phyloP scores from a whole-genome alignment of 164 flowering plant species.

The Annona squamosa region DNA sequence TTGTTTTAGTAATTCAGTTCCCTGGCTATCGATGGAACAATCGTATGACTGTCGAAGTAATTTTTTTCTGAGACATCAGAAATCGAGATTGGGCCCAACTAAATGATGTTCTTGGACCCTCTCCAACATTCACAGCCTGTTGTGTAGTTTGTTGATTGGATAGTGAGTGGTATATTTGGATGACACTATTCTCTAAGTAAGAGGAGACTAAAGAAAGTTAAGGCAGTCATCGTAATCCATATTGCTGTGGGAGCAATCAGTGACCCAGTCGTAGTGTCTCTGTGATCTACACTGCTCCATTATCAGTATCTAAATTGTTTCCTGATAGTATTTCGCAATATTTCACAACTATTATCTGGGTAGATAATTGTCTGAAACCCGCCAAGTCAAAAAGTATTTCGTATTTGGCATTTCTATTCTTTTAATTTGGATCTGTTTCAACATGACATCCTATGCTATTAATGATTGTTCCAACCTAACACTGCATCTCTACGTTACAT shows the following conservation, averaged over 20 bases:
- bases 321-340: not conserved
- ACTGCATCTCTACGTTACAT: slow-evolving; percentile 3
- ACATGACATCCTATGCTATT: not conserved
- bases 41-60: not conserved
- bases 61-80: no score
- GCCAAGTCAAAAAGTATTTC: not conserved
- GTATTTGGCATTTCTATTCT: not conserved
- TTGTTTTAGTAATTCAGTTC: not conserved
- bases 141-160: not conserved
- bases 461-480: not conserved
- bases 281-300: not conserved
- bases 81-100: not conserved
- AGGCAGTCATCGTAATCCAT: no score
- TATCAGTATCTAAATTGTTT: not conserved
- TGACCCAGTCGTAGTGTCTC: not conserved
- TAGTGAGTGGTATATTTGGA: not conserved
- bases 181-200: no score
- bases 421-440: not conserved
- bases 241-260: no score
- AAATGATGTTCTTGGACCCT: not conserved
- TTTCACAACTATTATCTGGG: not conserved
- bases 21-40: not conserved
- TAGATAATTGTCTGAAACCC: not conserved
- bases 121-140: not conserved
- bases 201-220: no score